These are phyloP conservation scores for Wickerhamomyces sydowiorum DNA, from an alignment of 805 yeast genomes.

Conservation along the genomic window DNA sequence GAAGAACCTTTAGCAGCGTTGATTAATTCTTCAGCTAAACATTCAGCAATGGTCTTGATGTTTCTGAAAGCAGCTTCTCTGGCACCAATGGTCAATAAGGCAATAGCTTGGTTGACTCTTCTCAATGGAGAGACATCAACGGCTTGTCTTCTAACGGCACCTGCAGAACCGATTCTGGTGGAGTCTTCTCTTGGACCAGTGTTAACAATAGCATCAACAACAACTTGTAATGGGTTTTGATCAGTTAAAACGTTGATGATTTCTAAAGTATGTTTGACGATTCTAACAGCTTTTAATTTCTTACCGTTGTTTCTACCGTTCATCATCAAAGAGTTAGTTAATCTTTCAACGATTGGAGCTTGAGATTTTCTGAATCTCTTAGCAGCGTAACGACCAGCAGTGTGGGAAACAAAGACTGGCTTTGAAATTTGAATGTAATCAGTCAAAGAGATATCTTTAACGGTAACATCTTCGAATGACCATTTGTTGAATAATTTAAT, in stretches of 20 bases:
- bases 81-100: slow-evolving; percentile 98
- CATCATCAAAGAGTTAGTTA: slow-evolving; percentile 99
- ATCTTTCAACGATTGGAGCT: slow-evolving; percentile 98
- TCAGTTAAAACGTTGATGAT: slow-evolving; percentile 96
- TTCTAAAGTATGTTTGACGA: slow-evolving; percentile 98
- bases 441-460: slow-evolving; percentile 95
- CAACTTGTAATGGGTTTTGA: slow-evolving; percentile 98
- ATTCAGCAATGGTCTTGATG: slow-evolving; percentile 99
- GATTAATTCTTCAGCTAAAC: slow-evolving; percentile 99
- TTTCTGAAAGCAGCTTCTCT: slow-evolving; percentile 99
- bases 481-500: slow-evolving; percentile 99
- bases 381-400: slow-evolving; percentile 99
- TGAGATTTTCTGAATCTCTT: slow-evolving; percentile 99
- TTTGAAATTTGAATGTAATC: slow-evolving; percentile 98
- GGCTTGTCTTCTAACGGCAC: slow-evolving; percentile 99
- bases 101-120: slow-evolving; percentile 99
- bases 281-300: slow-evolving; percentile 99
- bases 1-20: slow-evolving; percentile 99
- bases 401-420: slow-evolving; percentile 97
- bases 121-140: slow-evolving; percentile 99
- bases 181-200: slow-evolving; percentile 99
- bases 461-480: slow-evolving; percentile 97
- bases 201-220: slow-evolving; percentile 99
- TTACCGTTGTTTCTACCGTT: slow-evolving; percentile 99
- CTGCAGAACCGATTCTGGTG: slow-evolving; percentile 99